These are phyloP conservation scores for Backusella tarrabulga DNA, from an alignment of 192 early-diverging fungal species.

Conservation along the genomic window DNA sequence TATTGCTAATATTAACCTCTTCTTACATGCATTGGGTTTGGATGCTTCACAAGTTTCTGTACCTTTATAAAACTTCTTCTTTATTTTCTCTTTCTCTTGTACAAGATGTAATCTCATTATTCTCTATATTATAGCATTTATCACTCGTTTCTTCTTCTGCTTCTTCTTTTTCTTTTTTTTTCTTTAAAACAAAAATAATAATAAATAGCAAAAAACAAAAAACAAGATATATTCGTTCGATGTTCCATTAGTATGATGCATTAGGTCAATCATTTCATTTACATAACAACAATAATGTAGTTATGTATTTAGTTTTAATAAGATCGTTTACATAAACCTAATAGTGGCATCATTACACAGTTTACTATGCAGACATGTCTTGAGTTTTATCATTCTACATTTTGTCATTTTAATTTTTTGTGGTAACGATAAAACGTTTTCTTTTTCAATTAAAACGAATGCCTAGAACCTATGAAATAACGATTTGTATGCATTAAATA, in stretches of 20 bases:
- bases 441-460: no score
- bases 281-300: not conserved
- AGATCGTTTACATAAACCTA: not conserved
- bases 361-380: not conserved
- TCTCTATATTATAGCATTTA: not conserved
- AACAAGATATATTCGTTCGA: not conserved
- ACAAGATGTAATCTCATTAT: not conserved
- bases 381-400: no score
- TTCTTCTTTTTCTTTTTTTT: not conserved
- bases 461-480: no score
- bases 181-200: not conserved
- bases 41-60: conserved; percentile 79
- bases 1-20: conserved; percentile 89
- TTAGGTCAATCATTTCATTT: not conserved
- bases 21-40: conserved; percentile 92
- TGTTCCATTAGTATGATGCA: not conserved
- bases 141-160: not conserved
- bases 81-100: not conserved
- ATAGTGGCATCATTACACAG: not conserved
- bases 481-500: no score
- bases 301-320: not conserved
- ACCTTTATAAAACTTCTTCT: conserved; percentile 21
- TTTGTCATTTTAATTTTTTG: no score
- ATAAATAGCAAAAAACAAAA: not conserved
- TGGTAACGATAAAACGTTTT: no score